Evolutionary conservation across 108 stramenopile genomes (phyloP).

Genomic region (Pseudonitzschia multistriata): DNA sequence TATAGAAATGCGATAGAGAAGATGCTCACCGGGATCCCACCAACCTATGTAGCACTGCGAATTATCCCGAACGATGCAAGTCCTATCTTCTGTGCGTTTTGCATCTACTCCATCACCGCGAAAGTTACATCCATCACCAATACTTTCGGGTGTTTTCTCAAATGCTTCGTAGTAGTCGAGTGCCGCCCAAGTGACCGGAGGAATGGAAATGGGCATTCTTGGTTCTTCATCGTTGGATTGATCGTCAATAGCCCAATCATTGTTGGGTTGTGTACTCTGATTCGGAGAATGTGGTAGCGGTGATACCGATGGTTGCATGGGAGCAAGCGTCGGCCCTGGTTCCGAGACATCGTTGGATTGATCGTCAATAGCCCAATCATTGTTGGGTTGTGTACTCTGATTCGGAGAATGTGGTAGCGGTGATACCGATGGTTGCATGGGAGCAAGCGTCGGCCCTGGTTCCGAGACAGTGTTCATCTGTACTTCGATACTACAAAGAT

Average conservation of each 20-base stretch:
- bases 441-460: background rate
- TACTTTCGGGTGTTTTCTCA: conserved; percentile 11
- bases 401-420: background rate
- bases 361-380: no score
- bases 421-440: background rate
- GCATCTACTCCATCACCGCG: conserved; percentile 14
- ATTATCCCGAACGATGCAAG: conserved; percentile 10
- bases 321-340: background rate
- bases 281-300: no score
- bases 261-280: no score
- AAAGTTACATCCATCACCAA: conserved; percentile 1
- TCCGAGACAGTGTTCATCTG: background rate
- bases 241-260: no score
- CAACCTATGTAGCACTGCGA: conserved; percentile 2
- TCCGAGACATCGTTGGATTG: background rate
- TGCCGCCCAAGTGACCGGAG: conserved; percentile 14
- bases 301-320: background rate
- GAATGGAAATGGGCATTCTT: background rate
- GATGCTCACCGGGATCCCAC: background rate
- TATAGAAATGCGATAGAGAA: background rate
- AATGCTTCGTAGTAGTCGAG: conserved; percentile 13
- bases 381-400: no score
- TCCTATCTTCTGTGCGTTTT: conserved; percentile 1
- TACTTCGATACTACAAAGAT: conserved; percentile 5
- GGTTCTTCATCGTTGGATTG: background rate